Evolutionary conservation across 1,284 basidiomycete species (phyloP).

Genomic region (Rhodotorula sp.): DNA sequence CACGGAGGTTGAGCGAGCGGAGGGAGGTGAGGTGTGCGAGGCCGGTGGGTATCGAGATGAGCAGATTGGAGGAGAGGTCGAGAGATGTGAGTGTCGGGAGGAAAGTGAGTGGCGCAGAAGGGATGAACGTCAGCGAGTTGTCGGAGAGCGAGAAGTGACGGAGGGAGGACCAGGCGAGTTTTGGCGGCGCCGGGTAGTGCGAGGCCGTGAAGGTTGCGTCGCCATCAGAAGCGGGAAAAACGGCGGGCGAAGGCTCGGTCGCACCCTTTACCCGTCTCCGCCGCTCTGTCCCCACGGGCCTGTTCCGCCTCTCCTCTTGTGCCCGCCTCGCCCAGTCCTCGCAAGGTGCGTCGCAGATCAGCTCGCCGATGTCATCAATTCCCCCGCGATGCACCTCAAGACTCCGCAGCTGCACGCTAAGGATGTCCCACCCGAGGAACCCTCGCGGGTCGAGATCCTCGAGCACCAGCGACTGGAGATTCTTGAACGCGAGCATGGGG

Average conservation of each 20-base stretch:
- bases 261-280: slow-evolving; percentile 48
- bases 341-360: slow-evolving; percentile 71
- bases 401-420: slow-evolving; percentile 68
- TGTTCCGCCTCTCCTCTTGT: slow-evolving; percentile 17
- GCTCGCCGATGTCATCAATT: slow-evolving; percentile 74
- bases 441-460: slow-evolving; percentile 76
- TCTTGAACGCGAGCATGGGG: slow-evolving; percentile 80
- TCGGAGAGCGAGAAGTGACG: slow-evolving; percentile 74
- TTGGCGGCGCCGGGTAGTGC: slow-evolving; percentile 53
- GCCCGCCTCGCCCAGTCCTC: slow-evolving; percentile 65
- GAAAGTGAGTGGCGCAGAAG: slow-evolving; percentile 54
- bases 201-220: slow-evolving; percentile 47
- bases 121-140: slow-evolving; percentile 79
- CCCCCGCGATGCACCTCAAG: slow-evolving; percentile 73
- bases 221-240: not conserved
- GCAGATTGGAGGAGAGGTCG: slow-evolving; percentile 51
- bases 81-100: slow-evolving; percentile 55
- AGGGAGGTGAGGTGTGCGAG: slow-evolving; percentile 73
- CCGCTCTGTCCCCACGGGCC: slow-evolving; percentile 11
- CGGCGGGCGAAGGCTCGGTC: not conserved
- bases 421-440: slow-evolving; percentile 78
- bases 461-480: slow-evolving; percentile 68
- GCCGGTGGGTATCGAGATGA: slow-evolving; percentile 57
- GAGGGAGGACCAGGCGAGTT: slow-evolving; percentile 72
- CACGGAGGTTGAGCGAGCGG: slow-evolving; percentile 78